Evolutionary conservation across 768 basidiomycete species (phyloP).

Genomic region (Suillus placidus): DNA sequence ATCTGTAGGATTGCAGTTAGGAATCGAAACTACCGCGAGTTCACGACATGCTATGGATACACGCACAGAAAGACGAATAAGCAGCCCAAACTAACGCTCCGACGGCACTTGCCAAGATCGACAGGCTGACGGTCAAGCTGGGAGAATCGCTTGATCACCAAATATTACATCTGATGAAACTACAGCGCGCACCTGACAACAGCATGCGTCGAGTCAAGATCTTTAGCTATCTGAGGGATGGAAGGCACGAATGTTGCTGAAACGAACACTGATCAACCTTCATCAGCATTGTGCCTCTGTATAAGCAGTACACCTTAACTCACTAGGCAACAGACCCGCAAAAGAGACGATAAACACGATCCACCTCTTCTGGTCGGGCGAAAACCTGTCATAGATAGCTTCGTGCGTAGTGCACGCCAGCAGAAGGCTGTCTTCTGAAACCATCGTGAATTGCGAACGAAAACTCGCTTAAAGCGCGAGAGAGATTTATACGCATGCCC

Average conservation of each 20-base stretch:
- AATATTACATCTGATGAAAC: not conserved
- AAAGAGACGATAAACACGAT: conserved; percentile 63
- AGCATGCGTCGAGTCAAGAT: conserved; percentile 57
- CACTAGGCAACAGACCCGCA: conserved; percentile 67
- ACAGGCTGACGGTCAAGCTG: conserved; percentile 55
- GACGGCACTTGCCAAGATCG: conserved; percentile 46
- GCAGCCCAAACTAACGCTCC: conserved; percentile 56
- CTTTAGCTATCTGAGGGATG: conserved; percentile 69
- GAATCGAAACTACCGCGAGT: not conserved
- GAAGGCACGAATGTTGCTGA: conserved; percentile 68
- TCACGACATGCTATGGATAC: conserved; percentile 7
- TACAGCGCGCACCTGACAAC: conserved; percentile 51
- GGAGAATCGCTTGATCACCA: not conserved
- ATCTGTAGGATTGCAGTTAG: conserved; percentile 42
- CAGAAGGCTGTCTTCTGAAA: conserved; percentile 32
- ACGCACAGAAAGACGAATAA: conserved; percentile 52
- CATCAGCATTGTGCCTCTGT: not conserved
- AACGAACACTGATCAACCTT: conserved; percentile 56
- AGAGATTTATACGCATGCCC: no score
- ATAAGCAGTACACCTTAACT: conserved; percentile 17
- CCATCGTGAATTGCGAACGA: conserved; percentile 16
- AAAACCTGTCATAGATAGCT: conserved; percentile 62
- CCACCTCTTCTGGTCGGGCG: conserved; percentile 45
- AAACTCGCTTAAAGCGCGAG: no score
- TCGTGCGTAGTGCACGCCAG: conserved; percentile 21